Evolutionary conservation across 2,329 filamentous ascomycete species (phyloP).

Genomic region (Colletotrichum eleusines): DNA sequence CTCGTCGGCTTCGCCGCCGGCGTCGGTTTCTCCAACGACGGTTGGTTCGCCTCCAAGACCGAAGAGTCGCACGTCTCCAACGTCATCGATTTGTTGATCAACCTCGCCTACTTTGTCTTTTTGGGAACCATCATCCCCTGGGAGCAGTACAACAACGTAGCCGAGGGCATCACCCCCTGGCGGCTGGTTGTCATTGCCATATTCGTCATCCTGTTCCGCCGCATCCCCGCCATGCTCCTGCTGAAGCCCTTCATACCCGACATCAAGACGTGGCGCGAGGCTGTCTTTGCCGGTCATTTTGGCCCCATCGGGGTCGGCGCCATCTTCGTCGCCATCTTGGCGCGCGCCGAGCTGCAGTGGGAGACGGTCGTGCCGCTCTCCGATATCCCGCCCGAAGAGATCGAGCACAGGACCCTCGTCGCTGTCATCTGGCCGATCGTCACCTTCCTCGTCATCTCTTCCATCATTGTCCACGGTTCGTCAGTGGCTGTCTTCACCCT

Average conservation of each 20-base stretch:
- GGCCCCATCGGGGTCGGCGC: constrained; percentile 97
- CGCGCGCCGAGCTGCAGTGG: constrained; percentile 89
- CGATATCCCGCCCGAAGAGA: constrained; percentile 65
- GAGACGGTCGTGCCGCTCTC: constrained; percentile 80
- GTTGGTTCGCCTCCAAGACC: constrained; percentile 98
- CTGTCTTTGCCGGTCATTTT: constrained; percentile 96
- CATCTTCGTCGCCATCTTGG: constrained; percentile 93
- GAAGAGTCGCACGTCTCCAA: constrained; percentile 99
- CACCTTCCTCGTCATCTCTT: constrained; percentile 92
- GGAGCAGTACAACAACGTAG: constrained; percentile 85
- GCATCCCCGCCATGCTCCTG: constrained; percentile 92
- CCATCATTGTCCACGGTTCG: constrained; percentile 96
- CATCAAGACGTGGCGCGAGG: constrained; percentile 97
- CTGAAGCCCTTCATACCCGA: constrained; percentile 95
- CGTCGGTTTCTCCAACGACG: constrained; percentile 99
- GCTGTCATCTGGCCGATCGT: constrained; percentile 95
- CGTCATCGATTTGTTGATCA: constrained; percentile 97
- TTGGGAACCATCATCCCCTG: constrained; percentile 97
- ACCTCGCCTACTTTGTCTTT: constrained; percentile 98
- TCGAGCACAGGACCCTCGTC: constrained; percentile 76
- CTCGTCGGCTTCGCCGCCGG: constrained; percentile 95
- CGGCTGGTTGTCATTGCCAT: constrained; percentile 92
- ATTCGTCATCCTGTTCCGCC: constrained; percentile 93
- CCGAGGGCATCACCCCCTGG: constrained; percentile 85
- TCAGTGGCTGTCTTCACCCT: constrained; percentile 98